These are phyloP conservation scores for Scheffersomyces insectosa DNA, from an alignment of 1,139 yeast species.

Conservation along the genomic window DNA sequence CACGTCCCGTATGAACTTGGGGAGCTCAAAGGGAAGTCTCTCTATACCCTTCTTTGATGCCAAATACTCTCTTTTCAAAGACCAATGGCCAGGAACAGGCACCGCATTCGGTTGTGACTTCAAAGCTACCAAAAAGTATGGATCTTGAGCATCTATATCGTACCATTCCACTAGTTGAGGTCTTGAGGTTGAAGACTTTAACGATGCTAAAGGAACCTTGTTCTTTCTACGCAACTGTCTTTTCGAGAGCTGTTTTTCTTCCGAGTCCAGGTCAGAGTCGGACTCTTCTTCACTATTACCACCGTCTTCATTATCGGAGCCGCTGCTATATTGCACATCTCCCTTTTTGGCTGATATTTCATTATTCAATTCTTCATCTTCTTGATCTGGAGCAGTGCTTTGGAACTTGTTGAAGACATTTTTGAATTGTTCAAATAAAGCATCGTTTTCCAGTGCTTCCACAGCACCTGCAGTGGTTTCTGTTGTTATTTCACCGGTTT, in stretches of 20 bases:
- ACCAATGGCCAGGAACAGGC: conserved; percentile 88
- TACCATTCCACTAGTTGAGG: conserved; percentile 87
- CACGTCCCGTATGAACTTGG: conserved; percentile 75
- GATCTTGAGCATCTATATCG: conserved; percentile 85
- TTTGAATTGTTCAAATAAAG: conserved; percentile 43
- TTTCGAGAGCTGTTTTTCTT: conserved; percentile 20
- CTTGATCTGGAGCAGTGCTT: conserved; percentile 17
- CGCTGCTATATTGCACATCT: conserved; percentile 5
- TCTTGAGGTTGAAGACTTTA: conserved; percentile 57
- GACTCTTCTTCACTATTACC: conserved; percentile 5
- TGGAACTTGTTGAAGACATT: conserved; percentile 45
- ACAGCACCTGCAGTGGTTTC: background rate
- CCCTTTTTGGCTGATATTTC: conserved; percentile 1
- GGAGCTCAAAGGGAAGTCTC: conserved; percentile 72
- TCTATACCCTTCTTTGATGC: conserved; percentile 71
- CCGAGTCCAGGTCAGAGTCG: conserved; percentile 8
- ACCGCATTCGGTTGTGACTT: conserved; percentile 69
- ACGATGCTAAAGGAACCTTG: conserved; percentile 65
- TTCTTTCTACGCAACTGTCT: conserved; percentile 51
- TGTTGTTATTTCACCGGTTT: no score
- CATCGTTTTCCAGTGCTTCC: conserved; percentile 15
- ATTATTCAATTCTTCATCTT: conserved; percentile 18
- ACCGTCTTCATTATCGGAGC: conserved; percentile 10
- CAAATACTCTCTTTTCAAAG: conserved; percentile 74
- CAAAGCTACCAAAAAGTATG: conserved; percentile 61